Base-by-base conservation (phyloP, 1,284 basidiomycete genomes). In the Trametes hirsuta region DNA sequence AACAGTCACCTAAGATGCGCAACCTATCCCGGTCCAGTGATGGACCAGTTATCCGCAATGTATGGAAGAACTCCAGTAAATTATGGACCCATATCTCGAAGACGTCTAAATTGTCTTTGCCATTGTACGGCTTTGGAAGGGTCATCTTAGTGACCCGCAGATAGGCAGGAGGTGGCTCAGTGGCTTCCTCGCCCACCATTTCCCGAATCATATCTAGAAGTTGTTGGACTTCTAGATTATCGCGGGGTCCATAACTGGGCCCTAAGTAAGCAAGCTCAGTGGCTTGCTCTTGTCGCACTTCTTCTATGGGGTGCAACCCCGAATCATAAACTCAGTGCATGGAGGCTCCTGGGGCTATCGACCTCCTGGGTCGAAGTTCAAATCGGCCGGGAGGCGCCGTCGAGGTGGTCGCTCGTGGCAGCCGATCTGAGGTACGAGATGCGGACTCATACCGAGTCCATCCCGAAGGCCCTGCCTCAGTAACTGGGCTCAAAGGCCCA, bases 71-170 rank as follows among this genome's bases (percentile, higher is more conserved):
- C 21, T 51, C 49, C 1, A 51, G 49, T 9, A 51, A 12, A 14
- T 41, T 42, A 15, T 41, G 39, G 9, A 51, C 18, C 49, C 49
- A 51, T n/a, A 51, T 30, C 30, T 51, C 49, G 39, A 51, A 51
- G 8, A 39, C 21, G 34, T 51, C 34, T 12, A 30, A 15, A 22
- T 51, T 24, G 11, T 51, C 49, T 22, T 40, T 51, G 36, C 49
- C 49, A 6, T 24, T 10, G 37, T 41, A 51, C 21, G 21, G 14
- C 15, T 40, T 41, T 1, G 21, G 49, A 6, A 34, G 22, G 4
- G 36, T 8, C 49, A 51, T 24, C 24, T 51, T 51, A 11, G 48
- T 15, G 11, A 50, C 9, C 24, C 25, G 18, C 9, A 50, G 48
- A n/a, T 50, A 50, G 1, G 35, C 36, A 14, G 48, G 48, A 6